phyloP scores from a whole-genome alignment of 1,139 yeast genomes.

The Candida anutae region DNA sequence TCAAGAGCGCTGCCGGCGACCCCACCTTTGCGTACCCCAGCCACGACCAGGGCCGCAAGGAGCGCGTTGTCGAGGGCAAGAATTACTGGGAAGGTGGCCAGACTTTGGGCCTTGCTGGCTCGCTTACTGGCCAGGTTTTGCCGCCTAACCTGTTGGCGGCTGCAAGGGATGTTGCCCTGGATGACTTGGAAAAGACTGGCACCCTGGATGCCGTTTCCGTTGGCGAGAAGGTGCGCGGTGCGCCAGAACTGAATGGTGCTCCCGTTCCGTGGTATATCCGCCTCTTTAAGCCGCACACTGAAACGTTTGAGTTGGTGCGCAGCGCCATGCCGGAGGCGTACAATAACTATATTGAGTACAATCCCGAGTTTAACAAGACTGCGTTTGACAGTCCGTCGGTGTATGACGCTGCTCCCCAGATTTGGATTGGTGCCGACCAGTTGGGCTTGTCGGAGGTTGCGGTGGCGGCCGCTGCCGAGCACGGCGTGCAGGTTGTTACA shows the following conservation, averaged over 20 bases:
- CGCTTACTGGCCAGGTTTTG: slow-evolving; percentile 20
- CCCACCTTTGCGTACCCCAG: slow-evolving; percentile 40
- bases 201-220: slow-evolving; percentile 9
- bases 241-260: slow-evolving; percentile 4
- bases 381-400: slow-evolving; percentile 69
- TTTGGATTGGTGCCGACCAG: slow-evolving; percentile 66
- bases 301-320: slow-evolving; percentile 33
- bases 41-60: slow-evolving; percentile 57
- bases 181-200: slow-evolving; percentile 11
- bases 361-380: slow-evolving; percentile 29
- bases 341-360: slow-evolving; percentile 37
- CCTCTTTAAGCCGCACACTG: slow-evolving; percentile 34
- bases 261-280: slow-evolving; percentile 25
- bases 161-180: slow-evolving; percentile 9
- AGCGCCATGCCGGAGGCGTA: slow-evolving; percentile 31
- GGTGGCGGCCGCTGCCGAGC: slow-evolving; percentile 48
- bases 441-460: slow-evolving; percentile 61
- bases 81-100: slow-evolving; percentile 42
- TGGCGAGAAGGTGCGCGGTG: slow-evolving; percentile 7
- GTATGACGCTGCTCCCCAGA: slow-evolving; percentile 50
- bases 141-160: slow-evolving; percentile 5
- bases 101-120: slow-evolving; percentile 26
- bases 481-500: slow-evolving; percentile 51
- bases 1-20: slow-evolving; percentile 52
- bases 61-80: slow-evolving; percentile 48